These are phyloP conservation scores for Magnaporthales sp. DNA, from an alignment of 2,329 filamentous ascomycete genomes.

Conservation along the genomic window DNA sequence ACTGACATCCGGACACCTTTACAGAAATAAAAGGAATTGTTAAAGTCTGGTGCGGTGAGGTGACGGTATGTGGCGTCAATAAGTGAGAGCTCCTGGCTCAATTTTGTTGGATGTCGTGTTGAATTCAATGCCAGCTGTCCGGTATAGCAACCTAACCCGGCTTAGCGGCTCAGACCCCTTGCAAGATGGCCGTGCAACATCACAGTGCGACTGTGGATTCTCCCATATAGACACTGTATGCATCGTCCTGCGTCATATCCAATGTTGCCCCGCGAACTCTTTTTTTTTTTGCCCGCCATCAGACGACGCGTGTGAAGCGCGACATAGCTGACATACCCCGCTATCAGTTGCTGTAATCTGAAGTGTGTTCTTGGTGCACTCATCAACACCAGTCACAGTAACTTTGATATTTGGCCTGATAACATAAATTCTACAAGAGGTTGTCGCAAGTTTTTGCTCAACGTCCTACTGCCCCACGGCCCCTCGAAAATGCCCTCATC, in stretches of 20 bases:
- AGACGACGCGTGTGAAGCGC: background rate
- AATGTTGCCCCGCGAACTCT: background rate
- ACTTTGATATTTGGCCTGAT: too few relatives aligned
- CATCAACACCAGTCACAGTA: background rate
- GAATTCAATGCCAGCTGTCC: conserved; percentile 5
- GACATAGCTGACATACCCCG: background rate
- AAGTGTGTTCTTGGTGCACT: background rate
- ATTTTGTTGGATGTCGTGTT: background rate
- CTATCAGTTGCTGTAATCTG: background rate
- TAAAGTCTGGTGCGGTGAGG: background rate
- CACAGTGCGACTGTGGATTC: background rate
- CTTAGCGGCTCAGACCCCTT: background rate
- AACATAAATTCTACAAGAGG: background rate
- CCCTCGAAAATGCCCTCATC: background rate
- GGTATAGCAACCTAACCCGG: background rate
- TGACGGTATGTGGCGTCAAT: background rate
- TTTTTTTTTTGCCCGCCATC: background rate
- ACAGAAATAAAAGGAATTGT: conserved; percentile 5
- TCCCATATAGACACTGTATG: background rate
- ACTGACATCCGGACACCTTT: background rate
- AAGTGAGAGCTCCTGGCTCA: background rate
- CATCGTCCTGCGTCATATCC: background rate
- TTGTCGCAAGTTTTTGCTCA: background rate
- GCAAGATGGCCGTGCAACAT: background rate
- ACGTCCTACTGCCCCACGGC: background rate